Base-by-base conservation (phyloP, 441 rosid species). In the Pelargonium cotyledonis region DNA sequence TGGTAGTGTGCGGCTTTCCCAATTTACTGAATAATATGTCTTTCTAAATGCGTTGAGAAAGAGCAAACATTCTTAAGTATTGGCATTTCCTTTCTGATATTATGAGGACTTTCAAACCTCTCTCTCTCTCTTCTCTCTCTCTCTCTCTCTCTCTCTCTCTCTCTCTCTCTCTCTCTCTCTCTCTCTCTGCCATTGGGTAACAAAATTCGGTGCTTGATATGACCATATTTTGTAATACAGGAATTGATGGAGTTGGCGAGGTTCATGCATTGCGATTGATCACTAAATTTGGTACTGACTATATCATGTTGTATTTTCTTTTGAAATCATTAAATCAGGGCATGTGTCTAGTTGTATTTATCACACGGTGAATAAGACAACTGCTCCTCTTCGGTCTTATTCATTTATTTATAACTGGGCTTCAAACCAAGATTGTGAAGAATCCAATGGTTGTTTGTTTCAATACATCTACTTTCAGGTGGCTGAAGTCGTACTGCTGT, bases 211-310 rank as follows among this genome's bases (percentile, higher is more conserved):
- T 46, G 15, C 70, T 68, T 72, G 74, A 69, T 74, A 69, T 74
- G 66, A 68, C 68, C 44, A 61, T 75, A 63, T 53, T 53, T 35
- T 76, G 40, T 69, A 43, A 12, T 85, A 84, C 89, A 90, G 99
- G 97, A 79, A 93, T 91, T 72, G 86, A 82, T 57, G 97, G 99
- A 70, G 88, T 94, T 55, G 99, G 97, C 70, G 77, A 76, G 63
- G 94, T 90, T 66, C 81, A 82, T 82, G 97, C 96, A 43, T 80
- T 88, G 80, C 84, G 89, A 72, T 78, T 94, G 74, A 86, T 94
- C 68, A 75, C 81, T 70, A 83, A 79, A 82, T 94, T 89, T 76
- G 97, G 97, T 91, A 84, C 68, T 71, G 62, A 35, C 44, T 72
- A 63, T 60, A 15, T 68, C 26, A 19, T 71, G 51, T 58, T 63